Percentiles rank a stretch among this genome's conserved stretches.
Conservation (phyloP, 805 yeast genomes). For the Yamadazyma ubonensis region DNA sequence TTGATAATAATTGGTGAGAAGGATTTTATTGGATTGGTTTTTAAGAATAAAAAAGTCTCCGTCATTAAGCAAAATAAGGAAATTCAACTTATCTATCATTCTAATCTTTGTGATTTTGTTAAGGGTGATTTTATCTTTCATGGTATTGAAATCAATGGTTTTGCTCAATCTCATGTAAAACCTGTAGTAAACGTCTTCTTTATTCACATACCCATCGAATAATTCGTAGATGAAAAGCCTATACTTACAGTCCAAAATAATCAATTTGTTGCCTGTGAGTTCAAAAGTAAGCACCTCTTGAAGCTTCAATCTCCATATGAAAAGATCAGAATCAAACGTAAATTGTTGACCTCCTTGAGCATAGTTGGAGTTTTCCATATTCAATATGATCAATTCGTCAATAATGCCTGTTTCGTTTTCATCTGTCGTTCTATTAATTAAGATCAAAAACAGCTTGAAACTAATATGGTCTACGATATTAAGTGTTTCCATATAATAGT, state of each 20-base stretch:
- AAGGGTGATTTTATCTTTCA: conserved; percentile 26
- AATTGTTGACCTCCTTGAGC: conserved; percentile 35
- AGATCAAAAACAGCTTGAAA: conserved; percentile 33
- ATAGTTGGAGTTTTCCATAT: conserved; percentile 29
- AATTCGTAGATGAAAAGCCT: conserved; percentile 13
- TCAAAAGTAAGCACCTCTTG: conserved; percentile 9
- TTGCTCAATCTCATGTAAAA: conserved; percentile 28
- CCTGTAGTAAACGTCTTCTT: conserved; percentile 17
- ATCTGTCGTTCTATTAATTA: conserved; percentile 29
- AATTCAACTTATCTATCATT: conserved; percentile 30
- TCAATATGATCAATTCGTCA: conserved; percentile 38
- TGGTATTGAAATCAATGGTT: conserved; percentile 36
- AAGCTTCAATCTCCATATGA: conserved; percentile 32
- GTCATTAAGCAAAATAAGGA: conserved; percentile 33
- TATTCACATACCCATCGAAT: conserved; percentile 11
- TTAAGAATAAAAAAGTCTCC: conserved; percentile 41
- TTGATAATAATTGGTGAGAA: conserved; percentile 24
- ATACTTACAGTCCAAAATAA: conserved; percentile 10
- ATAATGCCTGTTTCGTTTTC: conserved; percentile 19
- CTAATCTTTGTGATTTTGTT: conserved; percentile 22
- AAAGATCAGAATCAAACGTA: conserved; percentile 37
- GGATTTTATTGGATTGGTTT: conserved; percentile 24
- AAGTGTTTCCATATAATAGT: conserved; percentile 30
- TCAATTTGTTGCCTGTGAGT: conserved; percentile 9
- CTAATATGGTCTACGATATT: conserved; percentile 37